These are phyloP conservation scores for Cichorium intybus DNA, from an alignment of 140 eudicot species.

Conservation along the genomic window DNA sequence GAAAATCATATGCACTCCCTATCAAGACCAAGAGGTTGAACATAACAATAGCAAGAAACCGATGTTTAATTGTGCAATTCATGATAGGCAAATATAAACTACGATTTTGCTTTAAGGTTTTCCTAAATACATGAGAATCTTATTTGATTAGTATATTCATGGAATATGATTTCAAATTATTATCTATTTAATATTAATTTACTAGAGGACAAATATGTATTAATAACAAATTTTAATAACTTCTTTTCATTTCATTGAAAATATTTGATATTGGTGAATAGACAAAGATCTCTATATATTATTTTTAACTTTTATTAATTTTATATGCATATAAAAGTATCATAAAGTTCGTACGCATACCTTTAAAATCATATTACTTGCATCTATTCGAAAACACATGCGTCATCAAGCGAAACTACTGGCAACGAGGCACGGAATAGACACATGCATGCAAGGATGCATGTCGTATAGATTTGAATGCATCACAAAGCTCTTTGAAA, in stretches of 20 bases:
- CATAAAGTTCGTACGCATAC: not conserved
- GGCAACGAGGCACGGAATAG: no score
- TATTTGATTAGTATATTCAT: not conserved
- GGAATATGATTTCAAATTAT: no score
- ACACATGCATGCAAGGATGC: not conserved
- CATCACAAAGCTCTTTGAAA: no score
- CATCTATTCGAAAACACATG: no score
- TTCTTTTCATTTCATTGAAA: no score
- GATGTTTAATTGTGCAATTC: constrained; percentile 6
- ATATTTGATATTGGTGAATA: not conserved
- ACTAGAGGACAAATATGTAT: not conserved
- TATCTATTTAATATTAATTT: no score
- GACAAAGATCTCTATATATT: not conserved
- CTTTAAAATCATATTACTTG: no score
- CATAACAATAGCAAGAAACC: not conserved
- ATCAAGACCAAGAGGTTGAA: constrained; percentile 7
- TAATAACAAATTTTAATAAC: not conserved
- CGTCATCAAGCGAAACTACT: no score
- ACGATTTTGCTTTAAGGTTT: not conserved
- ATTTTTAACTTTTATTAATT: no score
- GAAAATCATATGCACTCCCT: not conserved
- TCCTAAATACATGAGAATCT: not conserved
- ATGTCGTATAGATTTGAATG: no score
- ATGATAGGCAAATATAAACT: not conserved
- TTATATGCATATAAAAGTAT: not conserved